Base-by-base conservation (phyloP, 2,329 filamentous ascomycete species). In the Monosporascus sp. region DNA sequence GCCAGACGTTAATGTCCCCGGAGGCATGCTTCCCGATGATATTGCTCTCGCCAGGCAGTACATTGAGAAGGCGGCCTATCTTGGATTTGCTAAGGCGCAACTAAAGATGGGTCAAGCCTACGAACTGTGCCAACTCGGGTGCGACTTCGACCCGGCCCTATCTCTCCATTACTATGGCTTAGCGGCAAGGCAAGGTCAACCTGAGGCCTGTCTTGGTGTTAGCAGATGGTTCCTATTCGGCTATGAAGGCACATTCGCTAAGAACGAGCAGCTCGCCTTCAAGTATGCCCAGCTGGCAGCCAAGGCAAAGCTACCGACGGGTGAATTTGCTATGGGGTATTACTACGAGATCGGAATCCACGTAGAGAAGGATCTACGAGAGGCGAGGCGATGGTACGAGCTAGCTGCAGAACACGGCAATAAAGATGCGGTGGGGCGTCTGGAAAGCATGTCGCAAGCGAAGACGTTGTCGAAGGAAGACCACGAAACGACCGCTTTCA, bases 151-250 rank as follows among this genome's bases (percentile, higher is more conserved):
- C 64, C 92, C 94, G 1, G 88, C 91, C 1, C 81, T 95, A 54
- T 97, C 93, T 1, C 74, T 99, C 51, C 94, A 99, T 69, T 99
- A 99, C 75, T 97, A 97, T 66, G 90, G 91, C 38, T 80, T 99
- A 34, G 93, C 94, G 22, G 89, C 94, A 14, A 86, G 89, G 59
- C 94, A 97, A 73, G 93, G 92, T 19, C 91, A 97, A 64, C 80
- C 91, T 0, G 94, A 99, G 69, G 94, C 93, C 0, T 91, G 96
- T 56, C 88, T 99, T 73, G 91, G 93, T 27, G 91, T 99, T 56
- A 97, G 93, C 72, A 94, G 96, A 71, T 99, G 94, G 94, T 99
- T 97, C 68, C 79, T 99, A 27, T 97, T 96, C 65, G 94, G 94
- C 3, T 92, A 94, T 60, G 93, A 97, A 61, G 88, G 87, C 22